Evolutionary conservation across 371 early-diverging fungal species (phyloP).

Genomic region (Mortierella sp.): DNA sequence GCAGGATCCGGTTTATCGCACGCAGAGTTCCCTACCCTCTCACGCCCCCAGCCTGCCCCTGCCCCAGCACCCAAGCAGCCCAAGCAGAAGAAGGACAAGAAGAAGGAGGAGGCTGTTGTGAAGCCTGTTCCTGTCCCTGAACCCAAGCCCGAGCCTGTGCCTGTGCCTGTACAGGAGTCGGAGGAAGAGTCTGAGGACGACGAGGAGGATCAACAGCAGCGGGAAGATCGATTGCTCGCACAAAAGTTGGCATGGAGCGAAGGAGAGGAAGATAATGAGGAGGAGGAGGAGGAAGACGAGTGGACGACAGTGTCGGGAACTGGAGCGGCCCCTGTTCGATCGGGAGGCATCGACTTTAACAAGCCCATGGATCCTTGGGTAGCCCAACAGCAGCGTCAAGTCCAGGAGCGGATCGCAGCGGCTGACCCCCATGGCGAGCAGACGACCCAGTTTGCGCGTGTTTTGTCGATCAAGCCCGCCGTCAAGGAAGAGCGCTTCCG

Average conservation of each 20-base stretch:
- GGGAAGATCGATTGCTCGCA: neutral
- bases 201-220: neutral
- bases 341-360: slow-evolving; percentile 48
- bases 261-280: neutral
- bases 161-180: slow-evolving; percentile 9
- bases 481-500: slow-evolving; percentile 41
- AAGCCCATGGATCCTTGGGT: slow-evolving; percentile 59
- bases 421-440: slow-evolving; percentile 55
- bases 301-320: slow-evolving; percentile 39
- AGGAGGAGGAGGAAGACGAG: slow-evolving; percentile 27
- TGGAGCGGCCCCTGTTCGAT: slow-evolving; percentile 24
- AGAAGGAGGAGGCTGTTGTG: slow-evolving; percentile 18
- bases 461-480: slow-evolving; percentile 53
- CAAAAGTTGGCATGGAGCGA: slow-evolving; percentile 11
- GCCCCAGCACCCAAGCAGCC: slow-evolving; percentile 41
- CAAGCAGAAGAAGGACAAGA: slow-evolving; percentile 39
- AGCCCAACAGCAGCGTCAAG: slow-evolving; percentile 45
- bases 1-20: slow-evolving; percentile 47
- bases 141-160: neutral
- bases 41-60: slow-evolving; percentile 25
- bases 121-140: slow-evolving; percentile 11
- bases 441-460: slow-evolving; percentile 37
- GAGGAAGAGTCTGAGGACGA: slow-evolving; percentile 10
- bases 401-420: slow-evolving; percentile 28
- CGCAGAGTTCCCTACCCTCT: slow-evolving; percentile 48